Percentiles rank a stretch among this genome's conserved stretches.
Conservation (phyloP, 352 stramenopile species). For the Pythium oligandrum region DNA sequence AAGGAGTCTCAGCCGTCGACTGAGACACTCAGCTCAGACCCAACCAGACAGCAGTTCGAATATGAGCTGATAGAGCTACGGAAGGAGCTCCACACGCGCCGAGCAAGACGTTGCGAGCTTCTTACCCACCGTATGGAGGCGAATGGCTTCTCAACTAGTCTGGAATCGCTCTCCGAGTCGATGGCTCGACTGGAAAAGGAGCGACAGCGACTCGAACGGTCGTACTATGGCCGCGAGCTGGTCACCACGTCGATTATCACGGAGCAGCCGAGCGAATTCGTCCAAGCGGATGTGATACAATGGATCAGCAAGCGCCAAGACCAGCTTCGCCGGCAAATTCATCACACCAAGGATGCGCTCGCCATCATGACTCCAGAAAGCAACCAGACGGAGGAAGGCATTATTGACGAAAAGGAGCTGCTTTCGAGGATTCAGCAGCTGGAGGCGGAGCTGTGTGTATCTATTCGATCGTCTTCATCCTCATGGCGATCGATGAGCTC, state of each 20-base stretch:
- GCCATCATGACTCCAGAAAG: constrained; percentile 15
- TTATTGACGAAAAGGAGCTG: constrained; percentile 10
- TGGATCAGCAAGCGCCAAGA: constrained; percentile 25
- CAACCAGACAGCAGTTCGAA: constrained; percentile 6
- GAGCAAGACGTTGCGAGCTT: constrained; percentile 11
- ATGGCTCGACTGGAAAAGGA: constrained; percentile 29
- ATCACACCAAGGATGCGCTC: constrained; percentile 33
- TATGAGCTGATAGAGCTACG: constrained; percentile 27
- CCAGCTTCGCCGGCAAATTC: constrained; percentile 16
- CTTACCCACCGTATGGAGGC: constrained; percentile 12
- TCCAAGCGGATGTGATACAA: constrained; percentile 33
- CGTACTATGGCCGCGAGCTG: constrained; percentile 31
- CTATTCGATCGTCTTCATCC: neutral
- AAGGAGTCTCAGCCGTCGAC: neutral
- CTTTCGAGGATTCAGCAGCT: constrained; percentile 7
- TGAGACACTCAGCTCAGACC: neutral
- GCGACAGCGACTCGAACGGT: constrained; percentile 21
- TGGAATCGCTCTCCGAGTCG: constrained; percentile 19
- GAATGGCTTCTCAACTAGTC: constrained; percentile 17
- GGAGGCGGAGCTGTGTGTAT: constrained; percentile 1
- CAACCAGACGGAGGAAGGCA: neutral
- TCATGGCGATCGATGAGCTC: constrained; percentile 1
- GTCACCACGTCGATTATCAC: constrained; percentile 11
- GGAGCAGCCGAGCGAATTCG: constrained; percentile 17
- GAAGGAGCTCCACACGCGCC: constrained; percentile 23